Evolutionary conservation across 2,329 filamentous ascomycete species (phyloP).

Genomic region (Monilinia laxa): DNA sequence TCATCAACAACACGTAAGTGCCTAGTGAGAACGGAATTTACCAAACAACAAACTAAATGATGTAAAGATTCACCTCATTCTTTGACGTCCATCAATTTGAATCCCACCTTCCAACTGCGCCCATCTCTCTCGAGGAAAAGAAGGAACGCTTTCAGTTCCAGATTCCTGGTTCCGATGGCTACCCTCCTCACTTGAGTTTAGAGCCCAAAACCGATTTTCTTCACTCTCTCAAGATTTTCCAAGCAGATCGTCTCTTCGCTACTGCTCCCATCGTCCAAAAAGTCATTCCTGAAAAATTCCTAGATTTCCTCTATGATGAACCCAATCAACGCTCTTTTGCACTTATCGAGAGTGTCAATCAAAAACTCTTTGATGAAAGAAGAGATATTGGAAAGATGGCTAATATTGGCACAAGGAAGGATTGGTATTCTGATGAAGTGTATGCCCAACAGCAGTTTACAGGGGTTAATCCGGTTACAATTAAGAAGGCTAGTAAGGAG

Average conservation of each 20-base stretch:
- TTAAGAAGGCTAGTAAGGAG: slow-evolving; percentile 26
- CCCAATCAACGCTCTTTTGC: slow-evolving; percentile 17
- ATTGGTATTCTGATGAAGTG: slow-evolving; percentile 41
- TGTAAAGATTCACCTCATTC: slow-evolving; percentile 15
- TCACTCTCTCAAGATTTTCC: slow-evolving; percentile 18
- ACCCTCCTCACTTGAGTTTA: slow-evolving; percentile 14
- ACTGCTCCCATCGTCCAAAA: slow-evolving; percentile 15
- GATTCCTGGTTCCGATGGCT: slow-evolving; percentile 12
- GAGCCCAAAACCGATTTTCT: slow-evolving; percentile 10
- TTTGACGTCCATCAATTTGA: slow-evolving; percentile 20
- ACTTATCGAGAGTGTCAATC: slow-evolving; percentile 11
- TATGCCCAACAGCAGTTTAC: slow-evolving; percentile 46
- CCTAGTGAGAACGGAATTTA: background rate
- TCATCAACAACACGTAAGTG: slow-evolving; percentile 17
- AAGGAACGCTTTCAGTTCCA: slow-evolving; percentile 20
- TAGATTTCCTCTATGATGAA: slow-evolving; percentile 18
- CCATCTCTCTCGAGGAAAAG: slow-evolving; percentile 3
- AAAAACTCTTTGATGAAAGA: slow-evolving; percentile 6
- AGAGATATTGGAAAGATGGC: slow-evolving; percentile 19
- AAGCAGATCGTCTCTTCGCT: slow-evolving; percentile 8
- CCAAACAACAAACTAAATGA: background rate
- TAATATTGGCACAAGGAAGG: slow-evolving; percentile 26
- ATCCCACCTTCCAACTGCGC: background rate
- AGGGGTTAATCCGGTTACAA: slow-evolving; percentile 40
- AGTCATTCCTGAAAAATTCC: slow-evolving; percentile 15